A percentile compares a stretch with the other conserved stretches of the same genome.
phyloP scores from a whole-genome alignment of 257 asterid genomes.

The Primulina tabacum region DNA sequence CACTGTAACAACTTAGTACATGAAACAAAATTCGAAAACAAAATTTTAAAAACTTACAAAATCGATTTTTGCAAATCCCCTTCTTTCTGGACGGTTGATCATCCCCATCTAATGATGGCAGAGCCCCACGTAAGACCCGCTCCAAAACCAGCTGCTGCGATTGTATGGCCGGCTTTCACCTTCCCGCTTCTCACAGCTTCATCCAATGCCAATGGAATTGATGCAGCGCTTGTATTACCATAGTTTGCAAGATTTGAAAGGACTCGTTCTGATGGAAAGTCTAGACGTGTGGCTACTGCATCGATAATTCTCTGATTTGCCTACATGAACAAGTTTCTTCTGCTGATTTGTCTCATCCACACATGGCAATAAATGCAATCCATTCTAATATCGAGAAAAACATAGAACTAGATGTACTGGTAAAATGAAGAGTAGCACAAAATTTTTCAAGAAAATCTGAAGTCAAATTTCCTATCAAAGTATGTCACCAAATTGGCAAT shows the following conservation, averaged over 20 bases:
- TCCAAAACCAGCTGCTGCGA: conserved; percentile 95
- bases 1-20: neutral
- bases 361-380: neutral
- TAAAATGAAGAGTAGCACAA: neutral
- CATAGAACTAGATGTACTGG: neutral
- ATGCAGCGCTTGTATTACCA: conserved; percentile 92
- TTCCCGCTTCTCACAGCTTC: conserved; percentile 88
- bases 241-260: conserved; percentile 83
- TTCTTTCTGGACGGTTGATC: conserved; percentile 21
- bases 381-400: neutral
- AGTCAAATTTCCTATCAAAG: conserved; percentile 23
- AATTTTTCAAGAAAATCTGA: neutral
- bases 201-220: conserved; percentile 91
- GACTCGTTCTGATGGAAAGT: conserved; percentile 70
- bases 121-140: conserved; percentile 99
- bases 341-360: too few relatives aligned
- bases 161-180: conserved; percentile 68
- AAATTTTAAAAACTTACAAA: conserved; percentile 27
- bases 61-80: conserved; percentile 15
- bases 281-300: conserved; percentile 78
- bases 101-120: conserved; percentile 86
- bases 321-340: conserved; percentile 36
- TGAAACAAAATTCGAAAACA: neutral
- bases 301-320: conserved; percentile 91
- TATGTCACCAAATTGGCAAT: neutral